Evolutionary conservation across 805 yeast genomes (phyloP).

Genomic region (Saccharomycopsis selenospora): DNA sequence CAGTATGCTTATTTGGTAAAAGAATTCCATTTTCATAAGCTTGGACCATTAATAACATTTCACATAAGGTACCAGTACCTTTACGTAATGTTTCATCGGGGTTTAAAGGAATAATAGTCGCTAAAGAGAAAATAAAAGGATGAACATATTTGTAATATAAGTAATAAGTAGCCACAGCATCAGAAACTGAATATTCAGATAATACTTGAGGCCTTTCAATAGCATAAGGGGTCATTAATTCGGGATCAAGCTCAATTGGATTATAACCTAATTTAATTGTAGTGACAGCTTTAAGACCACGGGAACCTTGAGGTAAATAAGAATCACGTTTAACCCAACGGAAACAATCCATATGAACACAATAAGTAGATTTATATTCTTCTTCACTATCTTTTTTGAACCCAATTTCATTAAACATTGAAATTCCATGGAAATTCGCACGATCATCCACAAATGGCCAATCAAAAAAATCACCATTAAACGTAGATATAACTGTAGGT

Average conservation of each 20-base stretch:
- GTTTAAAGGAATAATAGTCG: conserved; percentile 90
- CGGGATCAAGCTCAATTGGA: conserved; percentile 96
- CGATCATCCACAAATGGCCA: conserved; percentile 98
- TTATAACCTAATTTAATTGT: conserved; percentile 92
- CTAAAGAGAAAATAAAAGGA: conserved; percentile 91
- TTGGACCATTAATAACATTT: conserved; percentile 94
- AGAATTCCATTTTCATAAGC: conserved; percentile 74
- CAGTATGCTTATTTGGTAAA: conserved; percentile 88
- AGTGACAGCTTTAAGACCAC: conserved; percentile 96
- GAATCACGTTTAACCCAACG: conserved; percentile 98
- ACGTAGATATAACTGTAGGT: conserved; percentile 97
- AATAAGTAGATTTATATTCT: conserved; percentile 85
- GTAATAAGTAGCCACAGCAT: conserved; percentile 98
- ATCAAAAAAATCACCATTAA: conserved; percentile 97
- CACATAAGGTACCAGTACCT: conserved; percentile 98
- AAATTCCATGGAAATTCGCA: conserved; percentile 73
- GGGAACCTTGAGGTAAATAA: conserved; percentile 96
- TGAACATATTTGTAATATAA: conserved; percentile 94
- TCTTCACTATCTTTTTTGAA: conserved; percentile 84
- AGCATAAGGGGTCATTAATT: conserved; percentile 96
- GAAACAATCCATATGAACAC: conserved; percentile 95
- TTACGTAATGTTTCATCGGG: conserved; percentile 95
- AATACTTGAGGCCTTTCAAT: conserved; percentile 84
- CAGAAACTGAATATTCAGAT: conserved; percentile 97
- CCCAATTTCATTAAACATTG: conserved; percentile 90